phyloP scores from a whole-genome alignment of 192 early-diverging fungal genomes.

The Coemansia sp. region DNA sequence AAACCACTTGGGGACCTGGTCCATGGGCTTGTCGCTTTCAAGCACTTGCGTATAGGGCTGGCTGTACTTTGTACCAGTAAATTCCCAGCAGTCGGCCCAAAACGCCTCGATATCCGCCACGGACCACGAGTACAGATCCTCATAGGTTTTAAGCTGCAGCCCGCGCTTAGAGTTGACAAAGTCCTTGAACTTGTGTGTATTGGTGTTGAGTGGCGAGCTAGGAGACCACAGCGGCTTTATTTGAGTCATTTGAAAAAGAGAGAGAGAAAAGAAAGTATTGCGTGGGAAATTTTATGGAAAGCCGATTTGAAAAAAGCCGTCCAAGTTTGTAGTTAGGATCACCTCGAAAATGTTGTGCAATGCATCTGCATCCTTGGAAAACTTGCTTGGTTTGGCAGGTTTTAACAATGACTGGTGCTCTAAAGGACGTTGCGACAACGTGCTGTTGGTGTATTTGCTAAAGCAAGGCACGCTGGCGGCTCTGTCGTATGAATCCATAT shows the following conservation, averaged over 20 bases:
- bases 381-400: no score
- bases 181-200: slow-evolving; percentile 69
- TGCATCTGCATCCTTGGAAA: neutral
- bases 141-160: slow-evolving; percentile 57
- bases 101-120: slow-evolving; percentile 70
- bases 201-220: slow-evolving; percentile 52
- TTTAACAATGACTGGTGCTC: no score
- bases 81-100: slow-evolving; percentile 88
- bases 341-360: slow-evolving; percentile 5
- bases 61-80: slow-evolving; percentile 37
- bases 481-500: no score
- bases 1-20: slow-evolving; percentile 90
- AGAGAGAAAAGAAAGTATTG: neutral
- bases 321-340: slow-evolving; percentile 29
- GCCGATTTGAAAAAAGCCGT: slow-evolving; percentile 29
- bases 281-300: slow-evolving; percentile 22
- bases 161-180: slow-evolving; percentile 69
- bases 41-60: slow-evolving; percentile 54
- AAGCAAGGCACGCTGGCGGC: no score
- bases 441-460: no score
- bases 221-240: slow-evolving; percentile 63
- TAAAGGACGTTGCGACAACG: no score
- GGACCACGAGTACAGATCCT: slow-evolving; percentile 83
- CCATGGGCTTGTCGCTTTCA: slow-evolving; percentile 72
- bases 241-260: slow-evolving; percentile 23